phyloP scores from a whole-genome alignment of 1,139 yeast genomes.

The Scheffersomyces segobiensis region DNA sequence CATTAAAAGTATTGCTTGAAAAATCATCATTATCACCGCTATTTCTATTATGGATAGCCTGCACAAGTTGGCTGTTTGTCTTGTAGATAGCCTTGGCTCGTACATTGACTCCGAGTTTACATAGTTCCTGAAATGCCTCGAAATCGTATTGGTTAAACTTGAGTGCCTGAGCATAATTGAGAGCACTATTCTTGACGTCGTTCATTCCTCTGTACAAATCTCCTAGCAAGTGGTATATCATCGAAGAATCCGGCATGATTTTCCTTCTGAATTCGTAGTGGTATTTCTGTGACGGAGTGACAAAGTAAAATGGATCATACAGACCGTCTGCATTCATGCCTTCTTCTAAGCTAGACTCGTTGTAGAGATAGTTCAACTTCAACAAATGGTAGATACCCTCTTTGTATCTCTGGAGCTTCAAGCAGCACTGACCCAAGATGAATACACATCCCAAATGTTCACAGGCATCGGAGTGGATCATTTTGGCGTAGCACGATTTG shows the following conservation, averaged over 20 bases:
- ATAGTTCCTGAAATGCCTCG: conserved; percentile 81
- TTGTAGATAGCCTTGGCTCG: conserved; percentile 62
- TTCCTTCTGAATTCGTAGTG: conserved; percentile 37
- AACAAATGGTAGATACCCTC: conserved; percentile 66
- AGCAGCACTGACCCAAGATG: conserved; percentile 66
- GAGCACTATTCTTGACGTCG: conserved; percentile 63
- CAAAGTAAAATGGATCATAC: conserved; percentile 17
- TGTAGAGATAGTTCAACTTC: conserved; percentile 33
- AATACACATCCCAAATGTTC: conserved; percentile 71
- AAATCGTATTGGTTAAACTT: conserved; percentile 77
- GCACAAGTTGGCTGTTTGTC: conserved; percentile 10
- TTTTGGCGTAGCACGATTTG: conserved; percentile 59
- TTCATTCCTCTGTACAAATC: conserved; percentile 55
- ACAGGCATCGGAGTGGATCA: conserved; percentile 33
- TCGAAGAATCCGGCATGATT: conserved; percentile 62
- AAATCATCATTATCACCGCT: not conserved
- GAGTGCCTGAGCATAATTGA: conserved; percentile 68
- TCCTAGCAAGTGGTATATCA: conserved; percentile 68
- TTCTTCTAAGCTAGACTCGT: conserved; percentile 26
- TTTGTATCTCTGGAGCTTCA: conserved; percentile 52
- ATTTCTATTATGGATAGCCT: not conserved
- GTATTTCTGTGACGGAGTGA: conserved; percentile 25
- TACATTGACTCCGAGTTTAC: conserved; percentile 69
- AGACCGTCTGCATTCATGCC: conserved; percentile 4
- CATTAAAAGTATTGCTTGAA: conserved; percentile 4